Base-by-base conservation (phyloP, 371 early-diverging fungal species). In the Mucor lusitanicus region DNA sequence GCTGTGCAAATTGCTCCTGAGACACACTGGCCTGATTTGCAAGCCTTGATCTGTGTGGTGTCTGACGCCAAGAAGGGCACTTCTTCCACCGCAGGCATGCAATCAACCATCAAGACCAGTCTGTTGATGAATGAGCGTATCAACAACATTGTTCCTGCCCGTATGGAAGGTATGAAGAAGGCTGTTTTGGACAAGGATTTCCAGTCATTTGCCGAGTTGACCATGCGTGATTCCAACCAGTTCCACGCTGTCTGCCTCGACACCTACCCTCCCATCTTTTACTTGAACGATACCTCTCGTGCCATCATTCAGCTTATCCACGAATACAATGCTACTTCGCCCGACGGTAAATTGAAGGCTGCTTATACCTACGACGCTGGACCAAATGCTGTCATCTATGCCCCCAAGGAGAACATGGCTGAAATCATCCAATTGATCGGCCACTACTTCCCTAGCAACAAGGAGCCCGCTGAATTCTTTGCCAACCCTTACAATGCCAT, bases 181-280 rank as follows among this genome's bases (percentile, higher is more conserved):
- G 99, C 98, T 28, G 95, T 99, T 64, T 70, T 76, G 11, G 78
- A 79, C n/a, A 86, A 90, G 65, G 95, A 99, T 76, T 99, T 98
- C 81, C 85, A 91, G 63, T 64, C 80, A 1, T 97, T 99, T 81
- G 99, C 97, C 46, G 90, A 93, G 72, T 65, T 97, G 59, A 97
- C 98, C 65, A 99, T 99, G 98, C 85, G 85, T 68, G 99, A 99
- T 76, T 96, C 97, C 35, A 99, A 99, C 87, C 96, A 96, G 79
- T 98, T 99, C 92, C 99, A 99, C 76, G 95, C 99, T 56, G 93
- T 95, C 37, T 95, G 95, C 74, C 85, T 93, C 56, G 98, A 92
- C 79, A 97, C 97, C 50, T 97, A 80, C 81, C 99, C 94, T 63
- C 98, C 96, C 35, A 95, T 97, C 70, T 92, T 93, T 63, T 99